These are phyloP conservation scores for Chenopodium quinoa DNA, from an alignment of 148 eudicot species.

Conservation along the genomic window DNA sequence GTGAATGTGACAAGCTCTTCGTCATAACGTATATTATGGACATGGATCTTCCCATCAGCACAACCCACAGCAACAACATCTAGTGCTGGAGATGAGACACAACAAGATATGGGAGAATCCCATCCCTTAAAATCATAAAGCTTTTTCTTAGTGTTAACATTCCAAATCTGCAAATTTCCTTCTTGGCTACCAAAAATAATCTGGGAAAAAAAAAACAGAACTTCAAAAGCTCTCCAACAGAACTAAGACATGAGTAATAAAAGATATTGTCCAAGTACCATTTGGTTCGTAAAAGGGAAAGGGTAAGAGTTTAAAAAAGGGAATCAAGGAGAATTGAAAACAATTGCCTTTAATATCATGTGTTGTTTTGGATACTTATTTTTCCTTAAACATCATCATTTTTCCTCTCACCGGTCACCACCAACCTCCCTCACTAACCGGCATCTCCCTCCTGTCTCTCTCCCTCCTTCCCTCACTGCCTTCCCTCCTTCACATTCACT, in stretches of 20 bases:
- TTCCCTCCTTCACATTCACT: too few species aligned
- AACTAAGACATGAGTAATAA: not conserved
- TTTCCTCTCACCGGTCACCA: too few species aligned
- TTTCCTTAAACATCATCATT: too few species aligned
- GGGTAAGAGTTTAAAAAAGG: too few species aligned
- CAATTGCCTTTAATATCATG: too few species aligned
- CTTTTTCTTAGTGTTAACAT: slow-evolving; percentile 78
- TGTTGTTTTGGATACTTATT: too few species aligned
- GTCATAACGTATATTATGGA: slow-evolving; percentile 87
- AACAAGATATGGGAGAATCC: slow-evolving; percentile 69
- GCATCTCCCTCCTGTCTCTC: too few species aligned
- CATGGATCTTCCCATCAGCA: slow-evolving; percentile 94
- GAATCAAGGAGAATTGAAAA: too few species aligned
- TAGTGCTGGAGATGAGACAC: slow-evolving; percentile 95
- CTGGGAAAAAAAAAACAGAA: slow-evolving; percentile 44
- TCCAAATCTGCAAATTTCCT: slow-evolving; percentile 90
- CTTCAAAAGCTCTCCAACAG: slow-evolving; percentile 19
- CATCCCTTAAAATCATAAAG: slow-evolving; percentile 85
- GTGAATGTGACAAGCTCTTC: slow-evolving; percentile 79
- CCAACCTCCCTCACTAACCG: too few species aligned
- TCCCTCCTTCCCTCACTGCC: too few species aligned
- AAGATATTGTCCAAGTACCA: not conserved
- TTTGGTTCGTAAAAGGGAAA: too few species aligned
- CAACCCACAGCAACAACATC: slow-evolving; percentile 97
- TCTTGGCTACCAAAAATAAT: slow-evolving; percentile 81